phyloP scores from a whole-genome alignment of 2,329 filamentous ascomycete genomes.

The Arthrobotrys sinensis region DNA sequence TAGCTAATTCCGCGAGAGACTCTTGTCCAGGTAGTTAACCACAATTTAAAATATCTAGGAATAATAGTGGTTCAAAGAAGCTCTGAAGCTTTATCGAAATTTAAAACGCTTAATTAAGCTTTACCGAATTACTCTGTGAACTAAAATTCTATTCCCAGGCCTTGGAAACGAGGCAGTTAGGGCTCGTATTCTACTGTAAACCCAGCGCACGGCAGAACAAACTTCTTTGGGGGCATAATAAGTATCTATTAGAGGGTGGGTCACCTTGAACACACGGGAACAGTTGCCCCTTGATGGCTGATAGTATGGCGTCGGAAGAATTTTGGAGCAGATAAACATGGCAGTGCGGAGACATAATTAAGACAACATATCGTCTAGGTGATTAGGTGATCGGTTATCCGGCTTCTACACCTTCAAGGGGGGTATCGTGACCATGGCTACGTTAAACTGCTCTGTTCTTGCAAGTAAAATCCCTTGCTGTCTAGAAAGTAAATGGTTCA shows the following conservation, averaged over 20 bases:
- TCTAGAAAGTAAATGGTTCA: no score
- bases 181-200: not conserved
- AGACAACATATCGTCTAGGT: not conserved
- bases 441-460: not conserved
- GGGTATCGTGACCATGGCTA: not conserved
- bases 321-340: no score
- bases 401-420: not conserved
- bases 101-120: no score
- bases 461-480: not conserved
- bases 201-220: not conserved
- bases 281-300: no score
- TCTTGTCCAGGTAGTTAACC: no score
- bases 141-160: not conserved
- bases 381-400: not conserved
- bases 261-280: no score
- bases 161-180: not conserved
- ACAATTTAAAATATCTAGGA: no score
- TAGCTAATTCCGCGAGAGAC: no score
- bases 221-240: not conserved
- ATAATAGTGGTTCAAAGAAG: no score
- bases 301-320: no score
- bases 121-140: not conserved
- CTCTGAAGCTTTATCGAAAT: no score
- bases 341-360: not conserved
- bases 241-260: no score